Evolutionary conservation across 805 yeast genomes (phyloP).

Genomic region (Naumovozyma baii): DNA sequence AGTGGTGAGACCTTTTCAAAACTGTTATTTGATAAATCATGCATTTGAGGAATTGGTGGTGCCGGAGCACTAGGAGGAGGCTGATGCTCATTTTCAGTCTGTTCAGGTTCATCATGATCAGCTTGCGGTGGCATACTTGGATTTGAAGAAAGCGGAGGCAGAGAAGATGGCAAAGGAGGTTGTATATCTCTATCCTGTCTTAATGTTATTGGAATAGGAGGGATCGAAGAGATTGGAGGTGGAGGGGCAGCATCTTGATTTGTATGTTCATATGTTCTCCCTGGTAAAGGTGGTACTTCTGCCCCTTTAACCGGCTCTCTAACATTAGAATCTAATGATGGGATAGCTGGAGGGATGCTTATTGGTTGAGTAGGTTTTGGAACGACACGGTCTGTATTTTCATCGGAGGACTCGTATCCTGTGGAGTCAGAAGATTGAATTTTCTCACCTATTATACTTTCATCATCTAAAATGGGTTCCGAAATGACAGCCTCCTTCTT

Average conservation of each 20-base stretch:
- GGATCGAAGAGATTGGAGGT: slow-evolving; percentile 5
- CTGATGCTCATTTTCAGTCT: slow-evolving; percentile 10
- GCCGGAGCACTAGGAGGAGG: slow-evolving; percentile 4
- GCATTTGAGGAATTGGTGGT: slow-evolving; percentile 5
- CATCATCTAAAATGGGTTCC: background rate
- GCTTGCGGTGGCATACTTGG: slow-evolving; percentile 5
- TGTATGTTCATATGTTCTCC: background rate
- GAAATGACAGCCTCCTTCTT: background rate
- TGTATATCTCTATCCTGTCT: slow-evolving; percentile 3
- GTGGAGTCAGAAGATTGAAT: slow-evolving; percentile 4
- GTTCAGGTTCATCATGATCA: background rate
- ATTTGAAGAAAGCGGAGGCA: slow-evolving; percentile 7
- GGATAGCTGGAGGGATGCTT: slow-evolving; percentile 4
- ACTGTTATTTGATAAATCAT: background rate
- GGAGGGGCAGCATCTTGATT: background rate
- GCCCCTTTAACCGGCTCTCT: background rate
- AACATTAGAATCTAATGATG: background rate
- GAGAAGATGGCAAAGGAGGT: slow-evolving; percentile 9
- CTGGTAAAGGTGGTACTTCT: background rate
- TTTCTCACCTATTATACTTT: background rate
- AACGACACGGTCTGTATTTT: slow-evolving; percentile 5
- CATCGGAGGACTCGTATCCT: slow-evolving; percentile 18
- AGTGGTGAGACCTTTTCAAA: slow-evolving; percentile 6
- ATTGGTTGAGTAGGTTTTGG: slow-evolving; percentile 3
- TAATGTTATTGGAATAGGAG: slow-evolving; percentile 6